These are phyloP conservation scores for Capsella bursapastoris DNA, from an alignment of 345 rosid genomes.

Conservation along the genomic window DNA sequence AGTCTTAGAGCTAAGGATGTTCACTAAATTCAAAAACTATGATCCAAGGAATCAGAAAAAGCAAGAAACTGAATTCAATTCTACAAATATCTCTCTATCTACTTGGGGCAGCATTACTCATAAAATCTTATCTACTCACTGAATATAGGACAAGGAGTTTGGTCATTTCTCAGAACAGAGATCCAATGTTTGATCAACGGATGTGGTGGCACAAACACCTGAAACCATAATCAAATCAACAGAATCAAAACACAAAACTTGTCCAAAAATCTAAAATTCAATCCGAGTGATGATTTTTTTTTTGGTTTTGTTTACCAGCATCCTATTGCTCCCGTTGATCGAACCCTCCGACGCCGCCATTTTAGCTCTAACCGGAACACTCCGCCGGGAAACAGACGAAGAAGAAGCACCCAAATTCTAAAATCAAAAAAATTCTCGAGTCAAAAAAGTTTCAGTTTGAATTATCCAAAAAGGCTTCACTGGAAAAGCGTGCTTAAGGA, in stretches of 20 bases:
- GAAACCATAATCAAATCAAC: constrained; percentile 17
- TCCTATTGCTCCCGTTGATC: constrained; percentile 62
- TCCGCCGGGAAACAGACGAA: constrained; percentile 48
- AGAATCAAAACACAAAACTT: background rate
- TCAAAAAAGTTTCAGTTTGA: background rate
- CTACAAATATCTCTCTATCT: no score
- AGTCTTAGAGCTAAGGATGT: constrained; percentile 13
- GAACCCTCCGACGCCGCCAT: constrained; percentile 77
- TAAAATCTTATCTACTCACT: constrained; percentile 51
- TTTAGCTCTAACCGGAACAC: constrained; percentile 51
- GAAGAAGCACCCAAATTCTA: constrained; percentile 36
- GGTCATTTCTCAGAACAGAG: constrained; percentile 82
- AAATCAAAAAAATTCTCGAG: background rate
- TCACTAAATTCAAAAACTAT: background rate
- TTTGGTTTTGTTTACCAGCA: constrained; percentile 53
- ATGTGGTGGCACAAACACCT: constrained; percentile 94
- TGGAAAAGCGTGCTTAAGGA: background rate
- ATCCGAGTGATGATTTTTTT: background rate
- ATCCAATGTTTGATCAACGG: constrained; percentile 97
- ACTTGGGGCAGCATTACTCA: no score
- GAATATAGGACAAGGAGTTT: constrained; percentile 82
- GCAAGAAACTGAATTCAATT: background rate
- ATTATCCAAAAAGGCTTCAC: constrained; percentile 16
- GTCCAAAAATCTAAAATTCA: background rate
- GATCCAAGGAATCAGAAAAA: background rate